Conservation (phyloP, 2,329 filamentous ascomycete species). For the Fusarium clavum region DNA sequence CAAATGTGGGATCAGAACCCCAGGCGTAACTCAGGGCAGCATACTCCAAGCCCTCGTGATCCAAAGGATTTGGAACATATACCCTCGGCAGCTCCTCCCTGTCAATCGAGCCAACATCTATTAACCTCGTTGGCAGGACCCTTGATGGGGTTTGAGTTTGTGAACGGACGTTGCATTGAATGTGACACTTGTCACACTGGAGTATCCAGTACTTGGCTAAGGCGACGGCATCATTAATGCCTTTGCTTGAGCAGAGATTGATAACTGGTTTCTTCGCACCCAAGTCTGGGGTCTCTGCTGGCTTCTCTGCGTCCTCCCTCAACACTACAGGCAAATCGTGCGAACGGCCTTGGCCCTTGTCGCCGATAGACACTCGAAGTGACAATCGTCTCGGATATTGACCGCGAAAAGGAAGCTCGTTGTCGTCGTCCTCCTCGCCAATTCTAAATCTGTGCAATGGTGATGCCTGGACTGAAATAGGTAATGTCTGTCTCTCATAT, state of each 20-base stretch:
- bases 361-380: background rate
- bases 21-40: conserved; percentile 13
- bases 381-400: background rate
- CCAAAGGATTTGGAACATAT: background rate
- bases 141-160: background rate
- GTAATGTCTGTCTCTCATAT: background rate
- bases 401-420: background rate
- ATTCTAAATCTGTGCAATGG: background rate
- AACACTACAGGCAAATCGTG: background rate
- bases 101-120: background rate
- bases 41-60: background rate
- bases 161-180: background rate
- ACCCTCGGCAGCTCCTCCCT: background rate
- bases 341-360: background rate
- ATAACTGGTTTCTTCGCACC: background rate
- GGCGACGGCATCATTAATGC: background rate
- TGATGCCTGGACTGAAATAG: background rate
- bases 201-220: background rate
- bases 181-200: background rate
- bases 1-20: background rate
- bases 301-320: background rate
- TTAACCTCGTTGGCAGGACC: background rate
- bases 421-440: background rate
- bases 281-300: too few species aligned
- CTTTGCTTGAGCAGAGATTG: background rate